Evolutionary conservation across 805 yeast species (phyloP).

Genomic region (Lachancea meyersii): DNA sequence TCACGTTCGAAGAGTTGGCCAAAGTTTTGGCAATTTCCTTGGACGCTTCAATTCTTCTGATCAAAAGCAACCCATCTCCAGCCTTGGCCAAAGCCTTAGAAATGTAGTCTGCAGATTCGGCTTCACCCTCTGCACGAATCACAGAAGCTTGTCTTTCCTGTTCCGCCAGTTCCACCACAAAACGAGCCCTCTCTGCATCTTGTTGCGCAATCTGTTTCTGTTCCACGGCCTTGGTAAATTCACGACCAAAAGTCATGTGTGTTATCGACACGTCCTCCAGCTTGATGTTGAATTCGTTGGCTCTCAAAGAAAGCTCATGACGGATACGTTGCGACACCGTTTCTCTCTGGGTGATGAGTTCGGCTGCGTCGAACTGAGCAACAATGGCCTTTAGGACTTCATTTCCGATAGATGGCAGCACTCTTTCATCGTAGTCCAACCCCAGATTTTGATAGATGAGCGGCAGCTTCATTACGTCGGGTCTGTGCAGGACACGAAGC

Average conservation of each 20-base stretch:
- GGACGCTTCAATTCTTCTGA: conserved; percentile 93
- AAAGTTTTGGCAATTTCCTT: conserved; percentile 90
- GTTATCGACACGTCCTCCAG: conserved; percentile 97
- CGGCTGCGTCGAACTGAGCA: conserved; percentile 94
- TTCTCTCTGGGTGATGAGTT: conserved; percentile 94
- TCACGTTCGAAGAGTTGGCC: conserved; percentile 75
- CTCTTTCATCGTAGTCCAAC: conserved; percentile 90
- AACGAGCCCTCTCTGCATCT: conserved; percentile 96
- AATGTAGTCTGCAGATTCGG: conserved; percentile 94
- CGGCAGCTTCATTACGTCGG: conserved; percentile 80
- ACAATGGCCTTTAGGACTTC: conserved; percentile 86
- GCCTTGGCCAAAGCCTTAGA: conserved; percentile 88
- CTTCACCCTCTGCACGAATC: conserved; percentile 98
- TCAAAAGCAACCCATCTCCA: conserved; percentile 90
- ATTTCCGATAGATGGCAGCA: conserved; percentile 85
- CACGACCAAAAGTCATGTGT: conserved; percentile 94
- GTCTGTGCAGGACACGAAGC: conserved; percentile 87
- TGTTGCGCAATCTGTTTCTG: conserved; percentile 99
- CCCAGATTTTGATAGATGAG: conserved; percentile 86
- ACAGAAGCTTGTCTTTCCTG: conserved; percentile 94
- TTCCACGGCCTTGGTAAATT: conserved; percentile 97
- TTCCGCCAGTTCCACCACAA: conserved; percentile 89
- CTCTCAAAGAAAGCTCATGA: conserved; percentile 76
- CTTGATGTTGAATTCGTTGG: conserved; percentile 80
- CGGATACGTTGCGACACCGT: conserved; percentile 84